Conservation (phyloP, 1,284 basidiomycete genomes). For the Cutaneotrichosporon arboriforme region DNA sequence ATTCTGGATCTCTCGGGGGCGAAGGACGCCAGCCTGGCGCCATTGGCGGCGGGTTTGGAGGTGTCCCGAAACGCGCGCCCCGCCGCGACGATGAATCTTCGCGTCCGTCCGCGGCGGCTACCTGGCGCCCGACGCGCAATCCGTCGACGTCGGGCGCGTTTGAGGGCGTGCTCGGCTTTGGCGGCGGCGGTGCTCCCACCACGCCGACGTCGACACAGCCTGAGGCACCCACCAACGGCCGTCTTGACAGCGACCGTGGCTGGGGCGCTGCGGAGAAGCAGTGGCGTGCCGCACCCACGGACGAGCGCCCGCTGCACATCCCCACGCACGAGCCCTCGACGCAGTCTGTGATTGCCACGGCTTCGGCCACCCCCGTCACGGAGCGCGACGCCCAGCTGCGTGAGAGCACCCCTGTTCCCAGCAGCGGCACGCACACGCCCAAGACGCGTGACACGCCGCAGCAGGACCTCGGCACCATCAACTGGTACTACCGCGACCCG, state of each 20-base stretch:
- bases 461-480: slow-evolving; percentile 61
- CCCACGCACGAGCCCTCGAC: slow-evolving; percentile 15
- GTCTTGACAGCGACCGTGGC: slow-evolving; percentile 24
- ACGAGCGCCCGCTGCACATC: slow-evolving; percentile 4
- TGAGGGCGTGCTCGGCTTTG: slow-evolving; percentile 47
- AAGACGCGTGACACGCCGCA: slow-evolving; percentile 21
- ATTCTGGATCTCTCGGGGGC: slow-evolving; percentile 26
- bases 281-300: slow-evolving; percentile 24
- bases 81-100: slow-evolving; percentile 11
- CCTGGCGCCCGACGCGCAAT: slow-evolving; percentile 39
- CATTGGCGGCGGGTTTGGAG: slow-evolving; percentile 42
- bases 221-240: slow-evolving; percentile 18
- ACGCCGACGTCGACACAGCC: background rate
- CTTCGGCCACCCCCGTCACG: slow-evolving; percentile 36
- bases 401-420: slow-evolving; percentile 15
- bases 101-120: slow-evolving; percentile 23
- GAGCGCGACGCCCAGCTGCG: slow-evolving; percentile 38
- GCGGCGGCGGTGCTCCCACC: slow-evolving; percentile 9
- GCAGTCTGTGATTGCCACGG: slow-evolving; percentile 33
- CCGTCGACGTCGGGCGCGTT: slow-evolving; percentile 36
- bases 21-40: slow-evolving; percentile 29
- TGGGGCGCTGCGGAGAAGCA: slow-evolving; percentile 44
- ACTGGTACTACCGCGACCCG: slow-evolving; percentile 91
- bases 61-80: slow-evolving; percentile 29
- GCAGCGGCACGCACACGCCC: slow-evolving; percentile 7